Evolutionary conservation across 108 stramenopile genomes (phyloP), one percentile per base, ranked within the genome.

Genomic region (Skeletonema costatum): DNA sequence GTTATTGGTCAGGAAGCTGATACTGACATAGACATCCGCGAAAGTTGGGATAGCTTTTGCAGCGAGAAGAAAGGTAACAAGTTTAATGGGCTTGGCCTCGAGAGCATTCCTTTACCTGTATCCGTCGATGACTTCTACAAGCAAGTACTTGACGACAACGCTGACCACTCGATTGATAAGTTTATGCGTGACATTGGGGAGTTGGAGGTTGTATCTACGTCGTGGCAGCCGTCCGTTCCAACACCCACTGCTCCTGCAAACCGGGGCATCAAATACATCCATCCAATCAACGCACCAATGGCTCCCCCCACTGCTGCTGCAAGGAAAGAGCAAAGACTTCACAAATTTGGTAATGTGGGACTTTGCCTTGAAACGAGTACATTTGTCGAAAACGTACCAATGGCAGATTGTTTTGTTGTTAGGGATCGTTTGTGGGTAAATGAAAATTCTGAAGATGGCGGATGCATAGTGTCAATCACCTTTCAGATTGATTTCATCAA

Each of bases 331-430:
- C 94, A 96, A 75, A 53, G n/a, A n/a, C 79, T 84, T 0, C 67
- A 74, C 10, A 77, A 78, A 50, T 93, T 81, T 68, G 87, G 82
- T 4, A 32, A 83, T 31, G 30, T 76, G 14, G 94, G 92, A 11
- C 48, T 96, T 62, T 78, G 86, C 25, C 9, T 96, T 10, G 90
- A 96, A 31, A 93, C 92, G 0, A 73, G 83, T 58, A 96, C 94
- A 3, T 66, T 82, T 66, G 91, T 93, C 13, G 69, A 81, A 31
- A 92, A 92, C 79, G 92, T 96, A 48, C 94, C 94, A 35, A 88
- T 93, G 92, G 84, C 92, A 10, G 94, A 96, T 72, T 96, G 92
- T 61, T 96, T 96, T 59, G 87, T 87, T 48, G 92, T 96, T 17
- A 73, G 73, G 16, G 94, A 96, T 78, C 86, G 87, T 6, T 73